Percentiles rank a stretch among this genome's conserved stretches.
phyloP scores from a whole-genome alignment of 2,329 filamentous ascomycete genomes.

The Penicillium sp. region DNA sequence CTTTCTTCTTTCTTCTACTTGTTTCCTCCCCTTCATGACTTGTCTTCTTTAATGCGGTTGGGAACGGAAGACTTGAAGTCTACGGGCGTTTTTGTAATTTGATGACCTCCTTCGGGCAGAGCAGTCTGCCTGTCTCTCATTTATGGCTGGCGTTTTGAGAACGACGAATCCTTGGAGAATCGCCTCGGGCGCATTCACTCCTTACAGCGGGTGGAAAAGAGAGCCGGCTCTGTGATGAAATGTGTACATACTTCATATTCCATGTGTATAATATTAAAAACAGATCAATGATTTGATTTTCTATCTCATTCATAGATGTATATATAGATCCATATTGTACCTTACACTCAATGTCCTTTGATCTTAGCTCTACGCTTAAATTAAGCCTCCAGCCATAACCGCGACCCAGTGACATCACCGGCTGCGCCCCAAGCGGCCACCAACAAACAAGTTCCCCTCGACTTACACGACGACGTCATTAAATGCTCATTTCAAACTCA shows the following conservation, averaged over 20 bases:
- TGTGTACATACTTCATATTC: conserved; percentile 7
- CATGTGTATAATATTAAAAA: conserved; percentile 9
- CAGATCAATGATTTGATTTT: background rate
- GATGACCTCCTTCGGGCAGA: background rate
- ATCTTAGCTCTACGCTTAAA: conserved; percentile 8
- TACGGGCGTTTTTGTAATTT: background rate
- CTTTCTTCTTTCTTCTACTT: background rate
- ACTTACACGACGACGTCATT: background rate
- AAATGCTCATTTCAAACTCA: conserved; percentile 3
- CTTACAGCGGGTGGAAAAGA: background rate
- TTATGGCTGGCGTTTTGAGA: conserved; percentile 15
- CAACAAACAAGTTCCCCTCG: conserved; percentile 12
- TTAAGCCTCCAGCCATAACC: conserved; percentile 5
- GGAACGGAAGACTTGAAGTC: background rate
- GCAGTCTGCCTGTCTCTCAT: background rate
- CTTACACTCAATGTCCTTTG: background rate
- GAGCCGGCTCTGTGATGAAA: background rate
- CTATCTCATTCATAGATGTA: background rate
- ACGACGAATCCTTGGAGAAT: background rate
- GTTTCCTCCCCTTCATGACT: background rate
- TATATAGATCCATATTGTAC: no score
- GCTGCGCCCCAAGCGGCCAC: conserved; percentile 23
- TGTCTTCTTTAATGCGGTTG: conserved; percentile 7
- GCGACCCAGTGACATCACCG: conserved; percentile 24
- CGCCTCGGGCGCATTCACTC: conserved; percentile 3